These are phyloP conservation scores for Russula abietina DNA, from an alignment of 768 basidiomycete genomes.

Conservation along the genomic window DNA sequence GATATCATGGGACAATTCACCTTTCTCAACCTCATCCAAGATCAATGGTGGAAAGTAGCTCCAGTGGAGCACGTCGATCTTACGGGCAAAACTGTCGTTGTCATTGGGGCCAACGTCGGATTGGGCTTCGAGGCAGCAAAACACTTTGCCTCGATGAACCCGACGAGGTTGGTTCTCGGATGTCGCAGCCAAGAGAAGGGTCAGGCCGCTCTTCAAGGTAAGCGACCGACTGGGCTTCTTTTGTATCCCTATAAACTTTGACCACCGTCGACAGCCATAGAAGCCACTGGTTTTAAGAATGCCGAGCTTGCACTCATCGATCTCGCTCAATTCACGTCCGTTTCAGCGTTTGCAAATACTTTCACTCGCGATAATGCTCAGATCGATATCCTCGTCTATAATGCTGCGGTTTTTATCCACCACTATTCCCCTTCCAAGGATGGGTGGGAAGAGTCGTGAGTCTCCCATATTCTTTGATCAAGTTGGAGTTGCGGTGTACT, in stretches of 20 bases:
- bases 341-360: too few relatives aligned
- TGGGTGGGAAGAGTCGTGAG: constrained; percentile 31
- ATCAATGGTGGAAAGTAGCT: constrained; percentile 7
- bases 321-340: constrained; percentile 27
- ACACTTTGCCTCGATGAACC: too few relatives aligned
- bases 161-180: too few relatives aligned
- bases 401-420: constrained; percentile 25
- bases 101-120: too few relatives aligned
- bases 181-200: too few relatives aligned
- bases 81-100: too few relatives aligned
- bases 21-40: constrained; percentile 2
- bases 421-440: constrained; percentile 30
- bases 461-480: not conserved
- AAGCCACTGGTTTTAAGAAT: constrained; percentile 15
- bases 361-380: constrained; percentile 26
- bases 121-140: too few relatives aligned
- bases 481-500: not conserved
- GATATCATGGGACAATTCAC: constrained; percentile 13
- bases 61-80: constrained; percentile 16
- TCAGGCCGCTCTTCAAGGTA: too few relatives aligned
- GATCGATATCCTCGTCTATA: constrained; percentile 31
- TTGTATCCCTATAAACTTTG: not conserved
- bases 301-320: constrained; percentile 26
- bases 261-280: constrained; percentile 8
- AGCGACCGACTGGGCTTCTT: not conserved